phyloP scores from a whole-genome alignment of 768 basidiomycete species.

The Galerina marginata region DNA sequence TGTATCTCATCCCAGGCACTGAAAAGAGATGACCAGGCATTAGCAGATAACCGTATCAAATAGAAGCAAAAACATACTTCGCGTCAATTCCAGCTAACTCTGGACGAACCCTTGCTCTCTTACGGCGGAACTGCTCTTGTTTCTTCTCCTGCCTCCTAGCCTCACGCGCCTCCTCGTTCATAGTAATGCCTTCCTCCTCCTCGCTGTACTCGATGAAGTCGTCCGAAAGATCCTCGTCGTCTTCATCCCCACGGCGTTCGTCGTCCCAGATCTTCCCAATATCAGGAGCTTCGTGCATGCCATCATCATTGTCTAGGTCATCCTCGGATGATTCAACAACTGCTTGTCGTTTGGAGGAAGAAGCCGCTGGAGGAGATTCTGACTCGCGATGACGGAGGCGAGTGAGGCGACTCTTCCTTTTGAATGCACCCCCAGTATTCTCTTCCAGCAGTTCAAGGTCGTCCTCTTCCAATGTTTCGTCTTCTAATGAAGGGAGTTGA shows the following conservation, averaged over 20 bases:
- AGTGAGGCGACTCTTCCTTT: conserved; percentile 69
- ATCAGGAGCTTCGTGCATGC: conserved; percentile 63
- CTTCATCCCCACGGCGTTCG: conserved; percentile 65
- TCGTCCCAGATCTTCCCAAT: conserved; percentile 87
- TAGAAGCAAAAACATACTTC: conserved; percentile 56
- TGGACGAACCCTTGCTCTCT: conserved; percentile 66
- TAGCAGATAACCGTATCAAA: not conserved
- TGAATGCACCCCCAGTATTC: conserved; percentile 84
- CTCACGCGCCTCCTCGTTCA: conserved; percentile 80
- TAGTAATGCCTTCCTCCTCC: conserved; percentile 69
- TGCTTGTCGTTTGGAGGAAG: conserved; percentile 61
- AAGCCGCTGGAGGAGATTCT: conserved; percentile 67
- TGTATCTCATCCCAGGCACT: conserved; percentile 96
- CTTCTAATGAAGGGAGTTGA: conserved; percentile 42
- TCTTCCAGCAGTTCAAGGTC: conserved; percentile 89
- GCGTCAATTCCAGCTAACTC: conserved; percentile 83
- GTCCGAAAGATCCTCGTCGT: conserved; percentile 76
- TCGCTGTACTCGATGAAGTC: conserved; percentile 84
- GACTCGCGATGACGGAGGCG: conserved; percentile 73
- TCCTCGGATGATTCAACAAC: conserved; percentile 80
- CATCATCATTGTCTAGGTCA: conserved; percentile 65
- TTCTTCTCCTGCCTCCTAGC: conserved; percentile 72
- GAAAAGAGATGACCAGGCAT: conserved; percentile 17
- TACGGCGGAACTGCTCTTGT: conserved; percentile 71
- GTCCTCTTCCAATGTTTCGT: conserved; percentile 87